Evolutionary conservation across 352 stramenopile genomes (phyloP), one percentile per base, ranked within the genome.

Genomic region (Globisporangium perplexum): DNA sequence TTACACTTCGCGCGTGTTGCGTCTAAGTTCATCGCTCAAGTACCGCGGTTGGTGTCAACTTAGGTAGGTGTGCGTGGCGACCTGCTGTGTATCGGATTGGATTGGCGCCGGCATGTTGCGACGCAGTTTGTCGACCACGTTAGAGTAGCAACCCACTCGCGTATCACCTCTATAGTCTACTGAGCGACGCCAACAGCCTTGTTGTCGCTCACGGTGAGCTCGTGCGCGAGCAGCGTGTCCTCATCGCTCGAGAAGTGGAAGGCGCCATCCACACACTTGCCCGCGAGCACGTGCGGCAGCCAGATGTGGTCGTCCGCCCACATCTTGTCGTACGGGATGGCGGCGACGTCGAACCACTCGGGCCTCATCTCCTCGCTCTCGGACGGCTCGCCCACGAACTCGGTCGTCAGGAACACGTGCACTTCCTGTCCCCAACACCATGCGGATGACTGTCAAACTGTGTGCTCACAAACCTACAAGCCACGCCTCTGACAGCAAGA

Each of bases 351-450:
- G 63, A 74, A 96, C 89, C 89, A 97, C 46, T 82, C 50, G 28
- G 89, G 86, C 53, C 53, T 67, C 89, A 97, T 97, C 66, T 97
- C 89, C 7, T 97, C 83, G 48, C 77, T 90, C 66, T 97, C 89
- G 5, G 62, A 77, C 1, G 83, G 77, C 45, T 88, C 68, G 18
- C 87, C 88, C 12, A 47, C 36, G 52, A 90, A 93, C 31, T 72
- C 47, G 7, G 61, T 53, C 22, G 81, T 79, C 53, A 87, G 18
- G 62, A 86, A 97, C 20, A 97, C 80, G 42, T 96, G 85, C 39
- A 96, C 85, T 49, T 93, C 68, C 77, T 87, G 48, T 39, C 31
- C 8, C 23, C 18, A 11, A 3, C 36, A 43, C 39, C 38, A 44
- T 18, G 23, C 17, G 1, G 1, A 15, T 8, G 17, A 7, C 15